Evolutionary conservation across 2,329 filamentous ascomycete species (phyloP).

Genomic region (Stagonosporopsis rhizophila): DNA sequence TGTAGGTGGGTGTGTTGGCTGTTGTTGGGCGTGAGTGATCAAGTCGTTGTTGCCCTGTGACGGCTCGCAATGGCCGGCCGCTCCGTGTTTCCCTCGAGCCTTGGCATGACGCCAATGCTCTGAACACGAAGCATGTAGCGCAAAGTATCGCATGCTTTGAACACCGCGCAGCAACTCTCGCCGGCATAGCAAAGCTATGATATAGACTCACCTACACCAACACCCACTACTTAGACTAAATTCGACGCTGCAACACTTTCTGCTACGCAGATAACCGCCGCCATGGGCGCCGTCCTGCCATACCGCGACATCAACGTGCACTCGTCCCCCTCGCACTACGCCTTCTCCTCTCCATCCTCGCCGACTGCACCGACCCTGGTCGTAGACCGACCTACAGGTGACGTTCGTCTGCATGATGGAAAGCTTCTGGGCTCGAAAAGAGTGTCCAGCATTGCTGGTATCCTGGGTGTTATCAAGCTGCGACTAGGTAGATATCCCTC

Average conservation of each 20-base stretch:
- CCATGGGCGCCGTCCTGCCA: slow-evolving; percentile 66
- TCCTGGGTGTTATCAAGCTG: slow-evolving; percentile 91
- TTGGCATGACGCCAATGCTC: slow-evolving; percentile 1
- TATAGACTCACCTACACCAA: slow-evolving; percentile 5
- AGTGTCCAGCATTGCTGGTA: slow-evolving; percentile 93
- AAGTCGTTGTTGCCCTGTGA: slow-evolving; percentile 20
- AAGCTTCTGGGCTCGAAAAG: slow-evolving; percentile 77
- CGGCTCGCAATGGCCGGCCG: slow-evolving; percentile 8
- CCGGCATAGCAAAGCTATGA: neutral
- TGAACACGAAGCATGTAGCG: neutral
- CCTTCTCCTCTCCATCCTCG: slow-evolving; percentile 94
- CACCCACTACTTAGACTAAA: neutral
- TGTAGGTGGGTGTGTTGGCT: slow-evolving; percentile 14
- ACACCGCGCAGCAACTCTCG: neutral
- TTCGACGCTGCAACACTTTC: neutral
- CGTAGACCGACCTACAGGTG: slow-evolving; percentile 89
- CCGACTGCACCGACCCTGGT: slow-evolving; percentile 87
- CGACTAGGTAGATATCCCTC: slow-evolving; percentile 72
- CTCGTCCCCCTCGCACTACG: slow-evolving; percentile 88
- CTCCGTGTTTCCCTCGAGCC: neutral
- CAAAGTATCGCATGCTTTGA: neutral
- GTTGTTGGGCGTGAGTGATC: slow-evolving; percentile 18
- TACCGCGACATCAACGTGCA: slow-evolving; percentile 98
- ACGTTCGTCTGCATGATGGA: slow-evolving; percentile 84
- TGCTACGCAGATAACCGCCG: slow-evolving; percentile 1